Evolutionary conservation across 2,329 filamentous ascomycete species (phyloP), one percentile per base, ranked within the genome.

Genomic region (Ascomycota sp.): DNA sequence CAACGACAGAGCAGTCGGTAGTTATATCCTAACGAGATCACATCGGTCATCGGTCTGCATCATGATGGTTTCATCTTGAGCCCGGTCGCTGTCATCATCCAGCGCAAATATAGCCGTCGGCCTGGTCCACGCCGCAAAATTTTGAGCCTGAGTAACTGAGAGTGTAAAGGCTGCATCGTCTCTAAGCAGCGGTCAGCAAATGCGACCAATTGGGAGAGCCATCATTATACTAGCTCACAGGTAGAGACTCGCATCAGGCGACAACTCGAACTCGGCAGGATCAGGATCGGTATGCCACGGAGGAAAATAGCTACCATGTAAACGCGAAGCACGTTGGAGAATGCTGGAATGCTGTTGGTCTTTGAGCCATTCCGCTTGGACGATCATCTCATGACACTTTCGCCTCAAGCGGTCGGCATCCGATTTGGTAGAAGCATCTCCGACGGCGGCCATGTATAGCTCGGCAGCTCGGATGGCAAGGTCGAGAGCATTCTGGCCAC

Each of bases 1-100:
- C 89, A 20, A 98, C 86, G 4, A 98, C 86, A 2, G 89, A 95
- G 47, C 89, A 98, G 49, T 98, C 89, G 1, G 86, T 91, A 5
- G 86, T 85, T 34, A 92, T 73, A 51, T 98, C 89, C 51, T 98
- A 3, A 94, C 83, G 7, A 98, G 65, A 50, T 98, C 86, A 36
- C 79, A 71, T 10, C 66, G 62, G 7, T 61, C 53, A 6, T 54
- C 52, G 11, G 64, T 57, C 28, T 55, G 51, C 70, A 80, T 79
- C 8, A 66, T 54, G 10, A 60, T 33, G 10, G 48, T 41, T 15
- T 44, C 62, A 3, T 45, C 46, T 23, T 37, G 9, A 6, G 27
- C 17, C 7, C 37, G 49, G 45, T 52, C 37, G 42, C 46, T 31
- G 7, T 34, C 26, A 8, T 33, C 24, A 5, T 29, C 27, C 6